Base-by-base conservation (phyloP, 495 filamentous ascomycete species). In the Bacidia gigantensis region DNA sequence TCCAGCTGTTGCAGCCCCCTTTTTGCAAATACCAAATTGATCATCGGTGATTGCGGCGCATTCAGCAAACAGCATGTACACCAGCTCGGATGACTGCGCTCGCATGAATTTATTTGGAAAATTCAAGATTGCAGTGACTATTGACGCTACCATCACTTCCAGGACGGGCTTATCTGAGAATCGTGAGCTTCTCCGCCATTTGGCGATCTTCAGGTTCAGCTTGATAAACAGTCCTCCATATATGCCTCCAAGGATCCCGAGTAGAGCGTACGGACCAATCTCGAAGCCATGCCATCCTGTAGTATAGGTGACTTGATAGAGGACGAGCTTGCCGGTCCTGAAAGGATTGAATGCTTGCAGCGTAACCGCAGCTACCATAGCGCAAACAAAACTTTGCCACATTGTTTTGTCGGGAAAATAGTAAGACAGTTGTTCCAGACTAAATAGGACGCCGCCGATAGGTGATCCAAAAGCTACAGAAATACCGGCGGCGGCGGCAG, bases 331-430 rank as follows among this genome's bases (percentile, higher is more conserved):
- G 18, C 93, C 92, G 2, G 90, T 95, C 39, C 92, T 78, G 65
- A 97, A 97, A 11, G 92, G 92, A 62, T 98, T 89, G 51, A 95
- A 76, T 25, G 86, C 86, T 64, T 98, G 90, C 24, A 98, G 67
- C 14, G 87, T 87, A 9, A 97, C 87, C 14, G 93, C 89, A 14
- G 92, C 92, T 11, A 95, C 84, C 89, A 97, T 97, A 60, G 92
- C 92, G 60, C 90, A 95, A 17, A 98, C 92, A 67, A 98, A 97
- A 63, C 87, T 94, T 63, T 96, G 90, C 92, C 92, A 98, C 92
- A 98, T 98, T 1, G 92, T 95, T 64, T 96, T 97, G 62, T 98
- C 92, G 1, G 92, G 92, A 57, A 98, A 98, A 65, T 97, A 98
- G 69, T 97, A 98, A 1, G 88, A 94, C 11, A 98, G 69, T 75